These are phyloP conservation scores for Eutrema japonicum DNA, from an alignment of 345 rosid genomes.

Conservation along the genomic window DNA sequence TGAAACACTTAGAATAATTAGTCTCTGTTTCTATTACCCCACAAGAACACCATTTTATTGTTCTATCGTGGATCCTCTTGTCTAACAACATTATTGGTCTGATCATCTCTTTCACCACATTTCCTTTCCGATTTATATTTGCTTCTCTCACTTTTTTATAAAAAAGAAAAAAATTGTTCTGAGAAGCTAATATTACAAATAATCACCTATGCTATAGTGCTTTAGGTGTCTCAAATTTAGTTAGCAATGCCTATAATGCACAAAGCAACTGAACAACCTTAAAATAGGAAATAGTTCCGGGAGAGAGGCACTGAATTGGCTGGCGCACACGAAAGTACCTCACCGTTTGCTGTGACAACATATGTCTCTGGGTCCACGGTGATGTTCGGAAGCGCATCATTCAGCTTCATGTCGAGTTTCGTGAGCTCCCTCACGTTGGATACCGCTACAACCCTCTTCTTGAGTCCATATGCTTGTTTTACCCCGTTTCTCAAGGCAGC, in stretches of 20 bases:
- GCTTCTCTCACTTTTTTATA: not conserved
- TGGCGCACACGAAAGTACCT: slow-evolving; percentile 68
- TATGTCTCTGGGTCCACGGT: slow-evolving; percentile 90
- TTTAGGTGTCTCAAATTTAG: not conserved
- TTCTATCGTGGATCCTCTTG: not conserved
- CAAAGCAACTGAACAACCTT: slow-evolving; percentile 18
- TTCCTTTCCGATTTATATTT: not conserved
- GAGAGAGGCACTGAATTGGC: slow-evolving; percentile 84
- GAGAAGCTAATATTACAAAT: not conserved
- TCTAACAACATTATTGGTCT: not conserved
- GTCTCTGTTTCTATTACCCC: too few relatives aligned
- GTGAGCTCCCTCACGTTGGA: slow-evolving; percentile 67
- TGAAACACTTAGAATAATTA: too few relatives aligned
- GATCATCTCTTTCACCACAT: not conserved
- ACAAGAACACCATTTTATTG: too few relatives aligned
- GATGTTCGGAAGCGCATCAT: slow-evolving; percentile 77
- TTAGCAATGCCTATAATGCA: not conserved
- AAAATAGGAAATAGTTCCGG: slow-evolving; percentile 85
- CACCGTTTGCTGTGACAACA: slow-evolving; percentile 64
- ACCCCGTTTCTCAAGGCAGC: slow-evolving; percentile 63
- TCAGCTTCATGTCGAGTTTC: slow-evolving; percentile 92
- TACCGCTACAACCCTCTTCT: slow-evolving; percentile 80
- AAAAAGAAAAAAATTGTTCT: not conserved
- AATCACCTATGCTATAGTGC: not conserved
- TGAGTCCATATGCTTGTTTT: slow-evolving; percentile 62